Evolutionary conservation across 768 basidiomycete genomes (phyloP).

Genomic region (Hygrocybe coccinea): DNA sequence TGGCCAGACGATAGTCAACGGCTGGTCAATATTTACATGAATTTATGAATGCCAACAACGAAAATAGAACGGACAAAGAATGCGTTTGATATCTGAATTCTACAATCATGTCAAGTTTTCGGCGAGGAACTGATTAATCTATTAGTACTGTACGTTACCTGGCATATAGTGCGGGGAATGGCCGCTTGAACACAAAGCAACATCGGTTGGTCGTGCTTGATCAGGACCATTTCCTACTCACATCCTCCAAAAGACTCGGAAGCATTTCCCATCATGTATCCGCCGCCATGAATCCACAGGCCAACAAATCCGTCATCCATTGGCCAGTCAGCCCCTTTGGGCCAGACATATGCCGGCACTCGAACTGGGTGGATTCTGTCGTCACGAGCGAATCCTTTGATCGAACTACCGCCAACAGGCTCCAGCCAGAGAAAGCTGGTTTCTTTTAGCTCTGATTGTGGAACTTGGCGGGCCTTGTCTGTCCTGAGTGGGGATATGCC

Average conservation of each 20-base stretch:
- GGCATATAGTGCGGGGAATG: conserved; percentile 11
- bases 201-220: not conserved
- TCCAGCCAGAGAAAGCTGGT: conserved; percentile 23
- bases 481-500: conserved; percentile 12
- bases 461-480: conserved; percentile 20
- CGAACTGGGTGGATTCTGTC: conserved; percentile 14
- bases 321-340: conserved; percentile 12
- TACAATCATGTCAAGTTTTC: not conserved
- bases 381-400: conserved; percentile 15
- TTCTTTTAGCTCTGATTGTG: conserved; percentile 19
- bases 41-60: not conserved
- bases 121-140: not conserved
- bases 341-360: conserved; percentile 25
- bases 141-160: conserved; percentile 1
- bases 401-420: conserved; percentile 11
- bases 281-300: conserved; percentile 24
- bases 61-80: conserved; percentile 9
- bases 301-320: conserved; percentile 16
- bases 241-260: conserved; percentile 19
- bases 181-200: not conserved
- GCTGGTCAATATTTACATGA: conserved; percentile 17
- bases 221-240: not conserved
- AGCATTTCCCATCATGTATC: conserved; percentile 28
- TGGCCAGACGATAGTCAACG: conserved; percentile 19
- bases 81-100: conserved; percentile 12